Evolutionary conservation across 2,329 filamentous ascomycete species (phyloP), one percentile per base, ranked within the genome.

Genomic region (Akanthomyces uredinophilus): DNA sequence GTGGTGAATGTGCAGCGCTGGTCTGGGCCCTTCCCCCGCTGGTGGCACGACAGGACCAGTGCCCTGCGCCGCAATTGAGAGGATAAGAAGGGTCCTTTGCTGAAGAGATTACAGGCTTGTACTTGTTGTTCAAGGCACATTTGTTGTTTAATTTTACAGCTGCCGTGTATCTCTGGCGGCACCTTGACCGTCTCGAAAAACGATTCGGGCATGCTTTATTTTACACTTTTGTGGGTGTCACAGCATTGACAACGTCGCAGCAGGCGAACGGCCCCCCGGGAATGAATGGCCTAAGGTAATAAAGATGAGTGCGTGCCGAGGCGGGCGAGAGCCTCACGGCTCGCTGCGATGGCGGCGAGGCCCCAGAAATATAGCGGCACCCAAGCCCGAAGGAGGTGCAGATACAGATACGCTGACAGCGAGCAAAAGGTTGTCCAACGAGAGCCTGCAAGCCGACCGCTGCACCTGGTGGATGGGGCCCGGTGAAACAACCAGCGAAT

Each of bases 1-100:
- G 60, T 62, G 60, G 60, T 62, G 44, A 50, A 61, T 60, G 56
- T 63, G 55, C 54, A 58, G 51, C 29, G 41, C 44, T 63, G 61
- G 55, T 63, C 49, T 62, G 16, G 47, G 55, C 54, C 61, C 61
- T 63, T 63, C 61, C 58, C 46, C 39, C 51, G 55, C 52, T 39
- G 22, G 57, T 37, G 49, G 47, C 47, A 37, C 27, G 20, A 32
- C n/a, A 37, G 2, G 56, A 54, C 57, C 35, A n/a, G 29, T 49
- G 18, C 20, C 29, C n/a, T 35, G 35, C 11, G 20, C 39, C 44
- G 22, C 44, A 20, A 27, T 24, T 35, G 44, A 43, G 39, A 57
- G 41, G 4, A 32, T 8, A 8, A 32, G 20, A 57, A 57, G 43
- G 43, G 43, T 57, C 43, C 29, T 24, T 57, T 39, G 41, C 18